phyloP scores from a whole-genome alignment of 1,284 basidiomycete species.

The Lentinula novae-zelandiae region DNA sequence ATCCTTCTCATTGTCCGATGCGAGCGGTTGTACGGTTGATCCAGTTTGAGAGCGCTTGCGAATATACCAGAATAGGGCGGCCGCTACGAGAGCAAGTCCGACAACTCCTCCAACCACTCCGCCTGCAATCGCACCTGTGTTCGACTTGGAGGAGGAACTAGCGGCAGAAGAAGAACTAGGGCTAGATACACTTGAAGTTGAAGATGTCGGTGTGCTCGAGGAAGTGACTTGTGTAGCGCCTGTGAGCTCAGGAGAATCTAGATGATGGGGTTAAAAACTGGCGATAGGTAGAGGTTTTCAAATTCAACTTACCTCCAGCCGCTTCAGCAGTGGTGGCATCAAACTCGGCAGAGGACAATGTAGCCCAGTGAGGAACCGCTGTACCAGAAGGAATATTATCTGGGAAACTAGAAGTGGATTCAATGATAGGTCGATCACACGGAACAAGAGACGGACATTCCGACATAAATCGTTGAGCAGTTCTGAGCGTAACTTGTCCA shows the following conservation, averaged over 20 bases:
- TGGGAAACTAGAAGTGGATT: conserved; percentile 19
- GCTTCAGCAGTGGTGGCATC: conserved; percentile 17
- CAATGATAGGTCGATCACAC: not conserved
- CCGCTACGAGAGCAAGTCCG: conserved; percentile 25
- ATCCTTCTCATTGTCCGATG: conserved; percentile 7
- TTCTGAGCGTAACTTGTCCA: conserved; percentile 6
- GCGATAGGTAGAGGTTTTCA: not conserved
- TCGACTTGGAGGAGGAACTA: conserved; percentile 20
- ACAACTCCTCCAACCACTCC: conserved; percentile 40
- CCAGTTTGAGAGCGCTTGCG: conserved; percentile 25
- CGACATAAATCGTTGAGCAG: conserved; percentile 7
- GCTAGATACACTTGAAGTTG: not conserved
- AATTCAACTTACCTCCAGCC: conserved; percentile 12
- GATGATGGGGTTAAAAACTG: not conserved
- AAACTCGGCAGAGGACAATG: conserved; percentile 16
- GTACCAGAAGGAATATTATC: conserved; percentile 22
- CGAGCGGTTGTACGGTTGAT: conserved; percentile 8
- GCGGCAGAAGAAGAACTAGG: conserved; percentile 11
- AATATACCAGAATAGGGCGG: conserved; percentile 30
- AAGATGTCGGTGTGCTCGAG: conserved; percentile 5
- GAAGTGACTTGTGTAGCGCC: conserved; percentile 4
- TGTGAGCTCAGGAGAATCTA: conserved; percentile 13
- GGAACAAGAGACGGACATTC: conserved; percentile 2
- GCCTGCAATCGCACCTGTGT: conserved; percentile 41
- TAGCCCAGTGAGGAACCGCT: conserved; percentile 27